Percentiles rank a stretch among this genome's conserved stretches.
These are phyloP conservation scores for Zychaea mexicana DNA, from an alignment of 371 early-diverging fungal species.

Conservation along the genomic window DNA sequence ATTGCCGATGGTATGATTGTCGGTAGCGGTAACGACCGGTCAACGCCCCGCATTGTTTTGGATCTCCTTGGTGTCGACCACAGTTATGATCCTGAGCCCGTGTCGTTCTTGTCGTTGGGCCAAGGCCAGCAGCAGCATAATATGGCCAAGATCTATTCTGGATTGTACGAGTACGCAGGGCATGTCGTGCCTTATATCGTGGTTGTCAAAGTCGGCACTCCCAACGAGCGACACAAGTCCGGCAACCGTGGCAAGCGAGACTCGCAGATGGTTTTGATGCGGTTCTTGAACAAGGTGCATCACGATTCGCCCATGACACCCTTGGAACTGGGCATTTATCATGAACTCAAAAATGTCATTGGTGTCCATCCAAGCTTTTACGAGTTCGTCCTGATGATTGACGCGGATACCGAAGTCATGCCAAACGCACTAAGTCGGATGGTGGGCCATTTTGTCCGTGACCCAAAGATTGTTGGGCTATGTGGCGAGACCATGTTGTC, in stretches of 20 bases:
- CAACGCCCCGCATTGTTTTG: constrained; percentile 97
- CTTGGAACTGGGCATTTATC: constrained; percentile 90
- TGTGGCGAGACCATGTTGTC: constrained; percentile 93
- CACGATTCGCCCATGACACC: constrained; percentile 83
- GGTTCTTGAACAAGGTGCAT: constrained; percentile 94
- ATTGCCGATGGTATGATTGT: constrained; percentile 94
- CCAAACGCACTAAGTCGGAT: constrained; percentile 79
- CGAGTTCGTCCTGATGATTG: constrained; percentile 94
- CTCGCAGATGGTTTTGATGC: constrained; percentile 96
- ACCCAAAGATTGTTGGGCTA: constrained; percentile 85
- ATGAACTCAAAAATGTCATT: constrained; percentile 89
- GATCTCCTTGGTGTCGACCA: constrained; percentile 92
- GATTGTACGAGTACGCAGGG: constrained; percentile 89
- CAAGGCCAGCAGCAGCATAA: constrained; percentile 92
- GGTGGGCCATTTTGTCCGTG: constrained; percentile 80
- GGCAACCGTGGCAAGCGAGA: constrained; percentile 99
- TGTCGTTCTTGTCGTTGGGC: constrained; percentile 90
- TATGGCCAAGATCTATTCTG: constrained; percentile 97
- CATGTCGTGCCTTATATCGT: constrained; percentile 94
- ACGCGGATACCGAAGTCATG: constrained; percentile 92
- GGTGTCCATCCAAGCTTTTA: constrained; percentile 86
- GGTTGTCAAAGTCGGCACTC: constrained; percentile 92
- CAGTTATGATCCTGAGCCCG: constrained; percentile 80
- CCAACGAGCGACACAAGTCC: constrained; percentile 67
- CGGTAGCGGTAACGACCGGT: constrained; percentile 94